phyloP scores from a whole-genome alignment of 2,329 filamentous ascomycete species.

The Colletotrichum endophyticum region DNA sequence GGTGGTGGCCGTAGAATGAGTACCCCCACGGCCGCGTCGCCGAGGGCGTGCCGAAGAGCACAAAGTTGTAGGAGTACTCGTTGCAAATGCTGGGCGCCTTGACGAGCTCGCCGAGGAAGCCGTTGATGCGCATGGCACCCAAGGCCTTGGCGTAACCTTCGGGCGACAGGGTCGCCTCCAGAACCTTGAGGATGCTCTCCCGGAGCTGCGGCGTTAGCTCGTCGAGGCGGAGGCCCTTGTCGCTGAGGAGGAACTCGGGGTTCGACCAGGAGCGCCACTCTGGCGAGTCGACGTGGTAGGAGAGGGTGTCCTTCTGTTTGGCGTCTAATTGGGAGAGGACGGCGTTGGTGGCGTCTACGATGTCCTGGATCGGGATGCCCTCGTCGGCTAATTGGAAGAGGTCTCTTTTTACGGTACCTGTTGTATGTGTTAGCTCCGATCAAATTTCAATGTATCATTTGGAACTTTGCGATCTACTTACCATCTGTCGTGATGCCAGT shows the following conservation, averaged over 20 bases:
- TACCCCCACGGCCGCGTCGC: constrained; percentile 69
- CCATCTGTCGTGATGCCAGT: constrained; percentile 75
- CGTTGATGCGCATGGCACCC: constrained; percentile 75
- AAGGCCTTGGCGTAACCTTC: constrained; percentile 76
- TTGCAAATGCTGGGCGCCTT: constrained; percentile 69
- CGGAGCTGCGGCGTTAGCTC: constrained; percentile 51
- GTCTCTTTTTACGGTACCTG: constrained; percentile 54
- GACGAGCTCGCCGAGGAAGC: constrained; percentile 74
- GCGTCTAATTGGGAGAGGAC: constrained; percentile 52
- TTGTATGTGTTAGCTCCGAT: background rate
- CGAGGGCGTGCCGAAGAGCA: constrained; percentile 70
- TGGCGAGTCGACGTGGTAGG: constrained; percentile 69
- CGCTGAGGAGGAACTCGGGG: constrained; percentile 72
- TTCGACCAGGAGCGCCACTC: constrained; percentile 77
- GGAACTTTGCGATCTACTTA: constrained; percentile 27
- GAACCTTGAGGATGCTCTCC: constrained; percentile 56
- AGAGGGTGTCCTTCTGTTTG: constrained; percentile 51
- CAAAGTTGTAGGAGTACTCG: constrained; percentile 78
- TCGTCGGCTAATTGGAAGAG: constrained; percentile 69
- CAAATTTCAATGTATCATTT: background rate
- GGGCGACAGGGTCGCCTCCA: constrained; percentile 65
- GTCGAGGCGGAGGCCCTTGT: constrained; percentile 75
- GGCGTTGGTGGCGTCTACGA: constrained; percentile 55
- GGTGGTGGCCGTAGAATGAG: constrained; percentile 79
- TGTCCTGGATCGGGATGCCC: constrained; percentile 60